Evolutionary conservation across 106 monocot genomes (phyloP).

Genomic region (Platanthera guangdongensis): DNA sequence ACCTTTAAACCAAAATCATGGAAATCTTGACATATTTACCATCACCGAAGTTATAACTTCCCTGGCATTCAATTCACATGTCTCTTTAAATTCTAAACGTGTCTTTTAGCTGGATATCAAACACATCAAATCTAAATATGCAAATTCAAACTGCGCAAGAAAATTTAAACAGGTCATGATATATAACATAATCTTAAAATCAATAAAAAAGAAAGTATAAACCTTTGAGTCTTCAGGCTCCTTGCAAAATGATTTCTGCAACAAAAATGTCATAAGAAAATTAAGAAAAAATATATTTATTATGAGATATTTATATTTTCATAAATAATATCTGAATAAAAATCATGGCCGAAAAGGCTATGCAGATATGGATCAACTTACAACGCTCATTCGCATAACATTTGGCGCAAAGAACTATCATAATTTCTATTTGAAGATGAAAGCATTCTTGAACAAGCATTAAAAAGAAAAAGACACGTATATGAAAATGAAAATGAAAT

Average conservation of each 20-base stretch:
- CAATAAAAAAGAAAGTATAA: neutral
- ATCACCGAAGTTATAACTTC: neutral
- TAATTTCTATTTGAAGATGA: neutral
- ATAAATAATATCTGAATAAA: neutral
- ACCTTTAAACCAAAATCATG: neutral
- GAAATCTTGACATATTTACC: neutral
- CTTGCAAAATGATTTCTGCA: constrained; percentile 74
- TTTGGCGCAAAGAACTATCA: neutral
- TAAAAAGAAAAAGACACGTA: neutral
- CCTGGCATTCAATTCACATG: neutral
- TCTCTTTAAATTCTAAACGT: neutral
- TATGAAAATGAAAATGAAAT: too few relatives aligned
- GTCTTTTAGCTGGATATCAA: neutral
- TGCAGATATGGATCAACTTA: neutral
- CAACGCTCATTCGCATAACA: neutral
- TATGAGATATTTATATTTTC: neutral
- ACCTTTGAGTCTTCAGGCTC: constrained; percentile 76
- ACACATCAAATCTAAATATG: neutral
- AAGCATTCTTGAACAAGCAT: neutral
- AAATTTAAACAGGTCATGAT: neutral
- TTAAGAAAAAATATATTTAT: constrained; percentile 4
- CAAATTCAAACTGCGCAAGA: neutral
- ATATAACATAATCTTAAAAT: neutral
- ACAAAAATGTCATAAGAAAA: constrained; percentile 16
- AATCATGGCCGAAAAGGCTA: neutral